A percentile compares a stretch with the other conserved stretches of the same genome.
Evolutionary conservation across 2,329 filamentous ascomycete species (phyloP).

Genomic region (Phialocephala subalpina): DNA sequence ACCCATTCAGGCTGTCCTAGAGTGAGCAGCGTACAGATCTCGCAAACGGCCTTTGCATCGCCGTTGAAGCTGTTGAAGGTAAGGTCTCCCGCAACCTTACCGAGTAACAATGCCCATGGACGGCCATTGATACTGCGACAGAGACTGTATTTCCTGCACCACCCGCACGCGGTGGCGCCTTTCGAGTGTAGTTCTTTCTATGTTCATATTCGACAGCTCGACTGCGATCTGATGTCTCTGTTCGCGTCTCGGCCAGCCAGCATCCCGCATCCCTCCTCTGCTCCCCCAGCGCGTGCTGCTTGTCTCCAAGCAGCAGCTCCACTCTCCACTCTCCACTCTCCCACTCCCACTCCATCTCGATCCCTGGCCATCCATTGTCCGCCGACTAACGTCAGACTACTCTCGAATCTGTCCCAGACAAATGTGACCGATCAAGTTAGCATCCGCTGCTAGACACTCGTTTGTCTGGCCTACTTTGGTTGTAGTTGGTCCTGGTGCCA

Average conservation of each 20-base stretch:
- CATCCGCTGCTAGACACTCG: slow-evolving; percentile 35
- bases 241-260: not conserved
- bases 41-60: not conserved
- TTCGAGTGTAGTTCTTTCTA: not conserved
- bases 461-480: slow-evolving; percentile 22
- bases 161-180: not conserved
- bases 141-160: not conserved
- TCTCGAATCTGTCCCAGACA: slow-evolving; percentile 27
- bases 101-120: not conserved
- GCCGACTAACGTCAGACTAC: slow-evolving; percentile 37
- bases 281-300: slow-evolving; percentile 25
- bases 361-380: slow-evolving; percentile 33
- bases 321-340: too few relatives aligned
- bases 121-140: not conserved
- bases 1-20: slow-evolving; percentile 27
- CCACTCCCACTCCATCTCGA: slow-evolving; percentile 37
- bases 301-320: slow-evolving; percentile 23
- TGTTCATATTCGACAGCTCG: not conserved
- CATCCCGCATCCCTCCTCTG: not conserved
- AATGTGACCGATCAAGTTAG: slow-evolving; percentile 42
- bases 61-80: not conserved
- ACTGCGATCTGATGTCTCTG: slow-evolving; percentile 2
- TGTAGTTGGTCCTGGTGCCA: slow-evolving; percentile 22
- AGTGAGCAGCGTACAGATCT: not conserved
- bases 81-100: not conserved